Evolutionary conservation across 139 green algal genomes (phyloP).

Genomic region (Chlorella sp.): DNA sequence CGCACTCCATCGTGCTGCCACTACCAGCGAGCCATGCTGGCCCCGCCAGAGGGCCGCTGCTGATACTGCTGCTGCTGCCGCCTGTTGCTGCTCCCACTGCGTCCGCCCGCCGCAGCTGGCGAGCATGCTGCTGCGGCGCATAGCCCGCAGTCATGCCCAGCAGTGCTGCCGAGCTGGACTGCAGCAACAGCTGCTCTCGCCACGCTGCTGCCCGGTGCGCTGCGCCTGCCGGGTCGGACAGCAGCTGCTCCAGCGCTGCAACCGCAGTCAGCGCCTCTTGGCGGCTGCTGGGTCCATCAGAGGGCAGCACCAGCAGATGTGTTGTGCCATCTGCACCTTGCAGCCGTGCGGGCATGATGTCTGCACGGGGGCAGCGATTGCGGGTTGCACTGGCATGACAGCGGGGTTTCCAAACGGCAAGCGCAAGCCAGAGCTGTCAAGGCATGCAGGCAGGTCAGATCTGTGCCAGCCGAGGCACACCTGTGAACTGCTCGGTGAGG

Average conservation of each 20-base stretch:
- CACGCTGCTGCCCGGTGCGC: not conserved
- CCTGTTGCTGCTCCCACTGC: not conserved
- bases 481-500: constrained; percentile 13
- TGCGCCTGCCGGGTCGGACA: constrained; percentile 41
- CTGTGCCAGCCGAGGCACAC: not conserved
- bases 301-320: constrained; percentile 70
- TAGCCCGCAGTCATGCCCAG: constrained; percentile 27
- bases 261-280: constrained; percentile 45
- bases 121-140: not conserved
- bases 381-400: no score
- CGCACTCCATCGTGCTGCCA: no score
- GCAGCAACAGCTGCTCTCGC: constrained; percentile 26
- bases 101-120: not conserved
- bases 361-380: not conserved
- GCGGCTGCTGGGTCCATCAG: constrained; percentile 57
- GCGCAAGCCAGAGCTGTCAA: no score
- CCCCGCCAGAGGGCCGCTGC: not conserved
- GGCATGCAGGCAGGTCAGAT: not conserved
- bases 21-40: constrained; percentile 10
- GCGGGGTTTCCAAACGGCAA: no score
- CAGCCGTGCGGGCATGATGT: not conserved
- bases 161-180: constrained; percentile 25
- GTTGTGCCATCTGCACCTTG: constrained; percentile 34
- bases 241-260: constrained; percentile 52
- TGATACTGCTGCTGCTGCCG: not conserved